phyloP scores from a whole-genome alignment of 1,284 basidiomycete species.

The Apiotrichum veenhuisii region DNA sequence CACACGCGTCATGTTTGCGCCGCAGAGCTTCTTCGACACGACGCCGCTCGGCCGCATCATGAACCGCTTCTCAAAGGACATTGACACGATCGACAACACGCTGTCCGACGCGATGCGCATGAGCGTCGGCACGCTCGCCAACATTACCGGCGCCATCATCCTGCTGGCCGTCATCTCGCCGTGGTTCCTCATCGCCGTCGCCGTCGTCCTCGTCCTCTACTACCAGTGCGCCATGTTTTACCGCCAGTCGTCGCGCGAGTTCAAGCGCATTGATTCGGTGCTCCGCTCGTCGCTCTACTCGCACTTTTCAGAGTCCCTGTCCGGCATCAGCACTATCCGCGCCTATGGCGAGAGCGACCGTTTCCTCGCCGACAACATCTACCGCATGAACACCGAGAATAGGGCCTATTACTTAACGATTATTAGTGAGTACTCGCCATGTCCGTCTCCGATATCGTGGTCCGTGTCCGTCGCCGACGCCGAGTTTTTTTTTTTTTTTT shows the following conservation, averaged over 20 bases:
- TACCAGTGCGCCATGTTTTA: too few relatives aligned
- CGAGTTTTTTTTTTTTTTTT: too few relatives aligned
- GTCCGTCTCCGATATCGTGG: too few relatives aligned
- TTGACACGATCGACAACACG: slow-evolving; percentile 70
- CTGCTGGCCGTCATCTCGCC: too few relatives aligned
- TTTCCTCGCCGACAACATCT: slow-evolving; percentile 65
- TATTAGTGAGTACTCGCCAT: too few relatives aligned
- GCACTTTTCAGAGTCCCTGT: slow-evolving; percentile 75
- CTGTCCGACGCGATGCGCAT: slow-evolving; percentile 64
- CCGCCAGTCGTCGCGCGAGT: slow-evolving; percentile 76
- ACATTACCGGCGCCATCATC: too few relatives aligned
- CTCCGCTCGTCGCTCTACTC: slow-evolving; percentile 68
- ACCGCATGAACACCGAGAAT: slow-evolving; percentile 77
- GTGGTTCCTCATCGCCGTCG: not conserved
- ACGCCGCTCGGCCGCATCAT: slow-evolving; percentile 64
- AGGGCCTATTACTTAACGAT: slow-evolving; percentile 80
- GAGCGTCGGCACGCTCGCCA: slow-evolving; percentile 37
- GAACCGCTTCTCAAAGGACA: slow-evolving; percentile 57
- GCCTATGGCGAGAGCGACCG: slow-evolving; percentile 63
- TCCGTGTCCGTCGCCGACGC: too few relatives aligned
- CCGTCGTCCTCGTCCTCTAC: slow-evolving; percentile 17
- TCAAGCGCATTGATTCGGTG: slow-evolving; percentile 56
- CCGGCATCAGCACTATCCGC: slow-evolving; percentile 68
- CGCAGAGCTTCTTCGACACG: slow-evolving; percentile 68
- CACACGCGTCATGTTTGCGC: slow-evolving; percentile 61